These are phyloP conservation scores for Eruca vesicaria DNA, from an alignment of 441 rosid genomes.

Conservation along the genomic window DNA sequence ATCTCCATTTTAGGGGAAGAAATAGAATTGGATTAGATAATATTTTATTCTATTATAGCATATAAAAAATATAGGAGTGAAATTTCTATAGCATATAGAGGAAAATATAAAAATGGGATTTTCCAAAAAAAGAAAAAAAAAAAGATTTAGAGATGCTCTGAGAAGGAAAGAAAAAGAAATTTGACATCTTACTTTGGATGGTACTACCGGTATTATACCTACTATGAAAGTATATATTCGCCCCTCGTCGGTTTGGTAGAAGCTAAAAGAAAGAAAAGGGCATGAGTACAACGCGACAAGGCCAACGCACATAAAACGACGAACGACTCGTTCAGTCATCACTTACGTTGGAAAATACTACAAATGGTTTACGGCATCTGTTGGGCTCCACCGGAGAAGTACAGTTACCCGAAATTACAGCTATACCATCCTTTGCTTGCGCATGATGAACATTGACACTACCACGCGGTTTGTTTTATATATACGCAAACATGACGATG, in stretches of 20 bases:
- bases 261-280: background rate
- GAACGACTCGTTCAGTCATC: slow-evolving; percentile 19
- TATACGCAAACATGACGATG: background rate
- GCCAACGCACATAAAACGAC: slow-evolving; percentile 31
- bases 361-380: slow-evolving; percentile 7
- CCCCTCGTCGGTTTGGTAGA: slow-evolving; percentile 2
- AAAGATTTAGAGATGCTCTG: no score
- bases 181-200: no score
- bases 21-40: no score
- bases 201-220: background rate
- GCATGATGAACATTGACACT: background rate
- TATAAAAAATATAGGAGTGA: no score
- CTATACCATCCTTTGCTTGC: slow-evolving; percentile 3
- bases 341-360: slow-evolving; percentile 23
- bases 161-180: no score
- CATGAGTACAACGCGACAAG: slow-evolving; percentile 18
- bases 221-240: background rate
- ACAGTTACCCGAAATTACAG: background rate
- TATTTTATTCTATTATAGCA: no score
- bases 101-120: no score
- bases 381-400: background rate
- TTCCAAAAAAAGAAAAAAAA: no score
- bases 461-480: background rate
- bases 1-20: no score
- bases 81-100: no score